phyloP scores from a whole-genome alignment of 345 rosid genomes.

The Hirschfeldia incana region DNA sequence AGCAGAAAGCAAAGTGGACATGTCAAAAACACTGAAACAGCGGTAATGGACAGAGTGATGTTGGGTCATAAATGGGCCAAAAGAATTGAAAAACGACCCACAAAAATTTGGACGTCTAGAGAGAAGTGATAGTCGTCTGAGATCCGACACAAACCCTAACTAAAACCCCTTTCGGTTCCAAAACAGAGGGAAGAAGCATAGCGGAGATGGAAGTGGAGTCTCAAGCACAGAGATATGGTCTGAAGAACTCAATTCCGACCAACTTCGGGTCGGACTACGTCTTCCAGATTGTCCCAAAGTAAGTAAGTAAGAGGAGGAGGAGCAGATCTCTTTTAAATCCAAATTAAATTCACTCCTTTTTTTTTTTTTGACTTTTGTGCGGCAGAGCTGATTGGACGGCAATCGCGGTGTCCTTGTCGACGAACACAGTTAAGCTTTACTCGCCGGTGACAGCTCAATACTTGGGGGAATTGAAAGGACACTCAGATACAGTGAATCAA shows the following conservation, averaged over 20 bases:
- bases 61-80: conserved; percentile 22
- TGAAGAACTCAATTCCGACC: conserved; percentile 74
- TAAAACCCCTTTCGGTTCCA: too few relatives aligned
- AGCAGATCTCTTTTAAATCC: too few relatives aligned
- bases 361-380: too few relatives aligned
- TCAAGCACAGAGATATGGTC: conserved; percentile 50
- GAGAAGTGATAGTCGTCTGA: too few relatives aligned
- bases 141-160: too few relatives aligned
- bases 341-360: too few relatives aligned
- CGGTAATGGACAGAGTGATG: neutral
- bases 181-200: too few relatives aligned
- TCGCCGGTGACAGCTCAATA: conserved; percentile 84
- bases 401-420: conserved; percentile 90
- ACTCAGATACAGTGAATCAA: conserved; percentile 61
- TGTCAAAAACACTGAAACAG: neutral
- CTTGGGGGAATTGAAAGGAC: conserved; percentile 84
- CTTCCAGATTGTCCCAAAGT: conserved; percentile 85
- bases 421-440: conserved; percentile 73
- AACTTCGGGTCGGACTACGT: conserved; percentile 86
- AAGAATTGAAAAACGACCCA: neutral
- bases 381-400: conserved; percentile 76
- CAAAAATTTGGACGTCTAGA: neutral
- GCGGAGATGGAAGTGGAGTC: conserved; percentile 54
- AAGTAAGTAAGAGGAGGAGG: neutral
- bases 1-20: too few relatives aligned